Conservation (phyloP, 2,329 filamentous ascomycete species). For the Hymenoscyphus repandus region DNA sequence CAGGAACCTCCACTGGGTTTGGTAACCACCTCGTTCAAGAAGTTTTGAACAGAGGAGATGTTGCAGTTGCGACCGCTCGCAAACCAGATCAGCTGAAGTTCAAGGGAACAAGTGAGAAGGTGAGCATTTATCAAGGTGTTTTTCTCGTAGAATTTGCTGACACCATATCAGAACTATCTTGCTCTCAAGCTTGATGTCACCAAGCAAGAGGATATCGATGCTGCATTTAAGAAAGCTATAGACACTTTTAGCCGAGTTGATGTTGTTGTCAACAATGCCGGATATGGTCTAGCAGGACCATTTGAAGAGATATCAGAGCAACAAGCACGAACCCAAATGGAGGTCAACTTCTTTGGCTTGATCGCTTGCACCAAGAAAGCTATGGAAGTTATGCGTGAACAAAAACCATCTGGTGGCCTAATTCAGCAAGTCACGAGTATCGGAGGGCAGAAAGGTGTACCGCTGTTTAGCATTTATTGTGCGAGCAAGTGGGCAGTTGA, state of each 20-base stretch:
- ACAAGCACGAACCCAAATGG: conserved; percentile 47
- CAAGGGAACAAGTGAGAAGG: conserved; percentile 30
- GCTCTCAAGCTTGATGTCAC: conserved; percentile 49
- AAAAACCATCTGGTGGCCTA: conserved; percentile 32
- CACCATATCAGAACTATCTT: conserved; percentile 38
- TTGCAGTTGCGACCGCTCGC: conserved; percentile 42
- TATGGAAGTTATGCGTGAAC: conserved; percentile 32
- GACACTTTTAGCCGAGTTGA: conserved; percentile 51
- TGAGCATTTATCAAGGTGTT: conserved; percentile 3
- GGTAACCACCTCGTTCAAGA: conserved; percentile 37
- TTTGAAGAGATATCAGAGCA: conserved; percentile 47
- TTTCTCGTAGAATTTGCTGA: background rate
- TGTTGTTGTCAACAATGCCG: conserved; percentile 57
- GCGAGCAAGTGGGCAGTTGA: conserved; percentile 39
- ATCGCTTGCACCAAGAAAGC: conserved; percentile 45
- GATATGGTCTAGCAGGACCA: conserved; percentile 48
- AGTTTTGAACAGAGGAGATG: conserved; percentile 38
- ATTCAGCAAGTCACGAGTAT: conserved; percentile 39
- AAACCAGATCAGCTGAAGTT: conserved; percentile 34
- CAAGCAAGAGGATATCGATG: conserved; percentile 37
- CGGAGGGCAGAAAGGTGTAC: conserved; percentile 33
- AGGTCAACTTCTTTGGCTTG: conserved; percentile 56
- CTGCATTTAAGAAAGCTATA: conserved; percentile 34
- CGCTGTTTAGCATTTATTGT: conserved; percentile 35
- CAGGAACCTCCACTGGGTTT: conserved; percentile 44